Conservation (phyloP, 805 yeast species). For the Zygotorulaspora chibaensis region DNA sequence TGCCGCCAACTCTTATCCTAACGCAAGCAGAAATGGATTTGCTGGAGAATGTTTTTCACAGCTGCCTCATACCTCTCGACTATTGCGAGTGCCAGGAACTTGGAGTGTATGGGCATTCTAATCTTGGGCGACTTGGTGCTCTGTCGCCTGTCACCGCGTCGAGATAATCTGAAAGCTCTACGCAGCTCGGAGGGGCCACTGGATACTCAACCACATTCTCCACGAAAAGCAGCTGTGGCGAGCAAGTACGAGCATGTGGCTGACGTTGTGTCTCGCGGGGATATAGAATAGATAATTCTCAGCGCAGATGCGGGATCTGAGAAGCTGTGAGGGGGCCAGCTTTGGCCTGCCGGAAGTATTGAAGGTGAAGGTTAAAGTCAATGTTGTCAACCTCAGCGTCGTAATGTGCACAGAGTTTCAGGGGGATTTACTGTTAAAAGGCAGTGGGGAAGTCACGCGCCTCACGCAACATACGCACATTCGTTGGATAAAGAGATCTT, state of each 20-base stretch:
- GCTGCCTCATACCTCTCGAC: no score
- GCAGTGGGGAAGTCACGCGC: slow-evolving; percentile 1
- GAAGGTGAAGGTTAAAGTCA: background rate
- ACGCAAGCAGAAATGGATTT: no score
- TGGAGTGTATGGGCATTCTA: no score
- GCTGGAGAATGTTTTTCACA: no score
- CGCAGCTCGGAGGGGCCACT: slow-evolving; percentile 1
- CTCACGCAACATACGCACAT: background rate
- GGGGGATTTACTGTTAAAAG: background rate
- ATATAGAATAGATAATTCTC: background rate
- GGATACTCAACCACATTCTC: background rate
- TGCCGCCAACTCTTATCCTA: no score
- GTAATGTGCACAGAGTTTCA: background rate
- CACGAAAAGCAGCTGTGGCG: background rate
- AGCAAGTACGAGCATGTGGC: background rate
- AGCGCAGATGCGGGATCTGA: background rate
- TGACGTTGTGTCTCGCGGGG: background rate
- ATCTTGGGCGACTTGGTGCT: no score
- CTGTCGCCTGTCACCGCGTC: background rate
- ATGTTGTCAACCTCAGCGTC: background rate
- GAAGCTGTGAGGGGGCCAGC: slow-evolving; percentile 1
- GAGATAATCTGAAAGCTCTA: background rate
- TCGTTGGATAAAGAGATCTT: slow-evolving; percentile 1
- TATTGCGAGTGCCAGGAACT: no score
- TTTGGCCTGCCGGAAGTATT: slow-evolving; percentile 2